Evolutionary conservation across 305 asterid genomes (phyloP), one percentile per base, ranked within the genome.

Genomic region (Fraxinus paxiana): DNA sequence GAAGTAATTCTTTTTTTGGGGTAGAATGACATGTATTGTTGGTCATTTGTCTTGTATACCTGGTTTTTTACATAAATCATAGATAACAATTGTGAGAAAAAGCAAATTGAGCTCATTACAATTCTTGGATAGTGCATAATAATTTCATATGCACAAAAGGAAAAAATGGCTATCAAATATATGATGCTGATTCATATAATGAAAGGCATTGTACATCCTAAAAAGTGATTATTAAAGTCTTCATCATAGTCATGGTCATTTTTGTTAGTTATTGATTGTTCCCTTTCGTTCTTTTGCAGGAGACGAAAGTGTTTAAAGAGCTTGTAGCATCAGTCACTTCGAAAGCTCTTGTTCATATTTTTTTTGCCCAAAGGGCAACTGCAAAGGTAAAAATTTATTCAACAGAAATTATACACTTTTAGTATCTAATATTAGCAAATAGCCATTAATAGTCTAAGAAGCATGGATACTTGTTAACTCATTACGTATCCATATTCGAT

Each of bases 321-420:
- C 89, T 96, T 54, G 90, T 94, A 28, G 75, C 82, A 54, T 84
- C 95, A 48, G 92, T 91, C 85, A 88, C 94, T 28, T 88, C 97
- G 31, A 96, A 88, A 88, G 98, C 93, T 86, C 93, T 96, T 74
- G 95, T 94, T 86, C 97, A 96, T 87, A 88, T 90, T 41, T 96
- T 96, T 88, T 94, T 96, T 80, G 85, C 98, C 76, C 98, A 91
- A 86, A 90, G 98, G 83, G 86, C 93, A 75, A 91, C 98, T 65
- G 84, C 93, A 34, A 94, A 96, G 99, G 99, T 96, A 91, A 65
- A 61, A 79, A 15, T 43, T 41, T 67, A 67, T 79, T 26, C 48
- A 76, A 22, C 76, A 67, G 81, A 79, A 33, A 67, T 82, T 13
- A 37, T 80, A 59, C 34, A 59, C 10, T 56, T 77, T 54, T 83